These are phyloP conservation scores for Aphanomyces astaci DNA, from an alignment of 352 stramenopile genomes.

Conservation along the genomic window DNA sequence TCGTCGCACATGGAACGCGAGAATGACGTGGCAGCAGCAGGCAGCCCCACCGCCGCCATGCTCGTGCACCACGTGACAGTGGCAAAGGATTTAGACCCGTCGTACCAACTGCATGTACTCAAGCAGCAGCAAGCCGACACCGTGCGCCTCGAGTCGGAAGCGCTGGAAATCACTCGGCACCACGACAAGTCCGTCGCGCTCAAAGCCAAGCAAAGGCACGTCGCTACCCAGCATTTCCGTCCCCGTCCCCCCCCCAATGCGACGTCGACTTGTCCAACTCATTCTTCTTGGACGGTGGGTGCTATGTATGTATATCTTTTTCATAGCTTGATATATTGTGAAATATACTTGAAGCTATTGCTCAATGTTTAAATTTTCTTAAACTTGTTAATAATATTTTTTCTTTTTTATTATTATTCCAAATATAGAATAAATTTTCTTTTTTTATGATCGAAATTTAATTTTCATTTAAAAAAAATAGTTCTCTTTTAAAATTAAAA, in stretches of 20 bases:
- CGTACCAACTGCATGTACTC: neutral
- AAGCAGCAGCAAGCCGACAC: slow-evolving; percentile 13
- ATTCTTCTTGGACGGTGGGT: neutral
- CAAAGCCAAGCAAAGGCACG: slow-evolving; percentile 3
- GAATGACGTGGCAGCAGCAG: too few relatives aligned
- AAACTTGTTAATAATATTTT: too few relatives aligned
- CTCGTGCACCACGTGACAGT: neutral
- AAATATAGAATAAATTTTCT: too few relatives aligned
- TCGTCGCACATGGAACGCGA: neutral
- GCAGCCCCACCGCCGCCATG: neutral
- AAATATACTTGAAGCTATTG: too few relatives aligned
- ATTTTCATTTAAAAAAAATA: too few relatives aligned
- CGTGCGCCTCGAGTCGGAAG: slow-evolving; percentile 5
- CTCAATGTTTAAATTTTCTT: too few relatives aligned
- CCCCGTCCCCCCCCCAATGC: neutral
- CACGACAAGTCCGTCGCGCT: neutral
- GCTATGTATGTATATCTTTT: too few relatives aligned
- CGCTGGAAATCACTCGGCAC: neutral
- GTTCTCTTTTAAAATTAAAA: too few relatives aligned
- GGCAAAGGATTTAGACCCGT: neutral
- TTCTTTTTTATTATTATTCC: too few relatives aligned
- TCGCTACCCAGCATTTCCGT: neutral
- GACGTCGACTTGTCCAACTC: too few relatives aligned
- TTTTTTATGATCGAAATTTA: too few relatives aligned
- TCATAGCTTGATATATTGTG: too few relatives aligned